Percentiles rank a stretch among this genome's conserved stretches.
phyloP scores from a whole-genome alignment of 176 grass and related monocot species.

The Canna indica region DNA sequence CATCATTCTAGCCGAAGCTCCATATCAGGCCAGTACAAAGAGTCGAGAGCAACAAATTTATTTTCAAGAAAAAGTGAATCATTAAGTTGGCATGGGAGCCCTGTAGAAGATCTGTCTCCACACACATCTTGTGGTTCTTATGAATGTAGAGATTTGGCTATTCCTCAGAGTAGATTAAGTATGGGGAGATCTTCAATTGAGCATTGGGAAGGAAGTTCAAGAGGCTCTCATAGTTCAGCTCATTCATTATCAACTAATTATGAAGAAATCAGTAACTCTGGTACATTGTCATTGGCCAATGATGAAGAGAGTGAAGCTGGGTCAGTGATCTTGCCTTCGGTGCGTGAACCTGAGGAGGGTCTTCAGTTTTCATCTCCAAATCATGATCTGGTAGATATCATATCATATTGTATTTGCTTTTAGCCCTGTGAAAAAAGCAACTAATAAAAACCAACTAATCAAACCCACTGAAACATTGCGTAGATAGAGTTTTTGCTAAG shows the following conservation, averaged over 20 bases:
- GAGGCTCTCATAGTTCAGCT: slow-evolving; percentile 14
- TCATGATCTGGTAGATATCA: slow-evolving; percentile 26
- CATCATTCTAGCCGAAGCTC: not conserved
- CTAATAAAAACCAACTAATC: not conserved
- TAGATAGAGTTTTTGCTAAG: too few relatives aligned
- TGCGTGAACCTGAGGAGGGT: slow-evolving; percentile 17
- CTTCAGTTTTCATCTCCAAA: slow-evolving; percentile 15
- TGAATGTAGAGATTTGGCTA: not conserved
- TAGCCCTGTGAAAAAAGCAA: not conserved
- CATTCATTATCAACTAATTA: slow-evolving; percentile 24
- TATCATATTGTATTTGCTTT: not conserved
- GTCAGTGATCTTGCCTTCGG: slow-evolving; percentile 10
- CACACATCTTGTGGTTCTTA: not conserved
- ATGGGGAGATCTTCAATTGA: not conserved
- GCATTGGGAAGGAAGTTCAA: slow-evolving; percentile 11
- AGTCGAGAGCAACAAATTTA: not conserved
- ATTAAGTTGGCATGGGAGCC: not conserved
- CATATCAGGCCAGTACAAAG: not conserved
- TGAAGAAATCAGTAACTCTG: slow-evolving; percentile 18
- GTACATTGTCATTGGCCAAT: slow-evolving; percentile 7
- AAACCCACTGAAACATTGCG: too few relatives aligned
- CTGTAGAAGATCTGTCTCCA: not conserved
- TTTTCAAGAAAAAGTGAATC: not conserved
- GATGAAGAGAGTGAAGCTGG: slow-evolving; percentile 15
- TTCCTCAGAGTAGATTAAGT: not conserved